phyloP scores from a whole-genome alignment of 306 rosid species.

The Glycine tomentella region DNA sequence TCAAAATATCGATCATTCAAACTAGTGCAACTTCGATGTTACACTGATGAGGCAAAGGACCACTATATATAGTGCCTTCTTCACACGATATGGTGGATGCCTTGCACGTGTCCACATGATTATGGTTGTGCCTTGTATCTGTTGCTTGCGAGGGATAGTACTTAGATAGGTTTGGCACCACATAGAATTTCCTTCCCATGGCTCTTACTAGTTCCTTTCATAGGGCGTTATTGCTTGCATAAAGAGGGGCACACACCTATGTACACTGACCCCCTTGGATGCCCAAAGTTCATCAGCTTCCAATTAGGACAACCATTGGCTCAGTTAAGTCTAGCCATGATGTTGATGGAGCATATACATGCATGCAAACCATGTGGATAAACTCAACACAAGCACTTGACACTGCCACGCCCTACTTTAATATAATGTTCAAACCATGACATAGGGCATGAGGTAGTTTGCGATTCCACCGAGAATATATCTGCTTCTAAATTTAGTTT shows the following conservation, averaged over 20 bases:
- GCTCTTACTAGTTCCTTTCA: slow-evolving; percentile 43
- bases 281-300: slow-evolving; percentile 49
- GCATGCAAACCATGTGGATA: slow-evolving; percentile 28
- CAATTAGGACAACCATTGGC: slow-evolving; percentile 49
- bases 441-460: not conserved
- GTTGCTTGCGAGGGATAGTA: slow-evolving; percentile 3
- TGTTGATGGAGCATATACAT: slow-evolving; percentile 36
- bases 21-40: too few species aligned
- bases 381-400: slow-evolving; percentile 6
- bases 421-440: not conserved
- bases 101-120: slow-evolving; percentile 39
- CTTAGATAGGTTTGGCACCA: slow-evolving; percentile 37
- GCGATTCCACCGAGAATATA: not conserved
- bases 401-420: not conserved
- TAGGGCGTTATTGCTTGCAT: slow-evolving; percentile 48
- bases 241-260: slow-evolving; percentile 60
- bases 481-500: not conserved
- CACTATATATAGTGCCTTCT: not conserved
- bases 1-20: too few species aligned
- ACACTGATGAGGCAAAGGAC: not conserved
- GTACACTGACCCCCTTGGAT: slow-evolving; percentile 45
- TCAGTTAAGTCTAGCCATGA: slow-evolving; percentile 27
- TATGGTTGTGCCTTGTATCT: slow-evolving; percentile 18
- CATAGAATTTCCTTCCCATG: slow-evolving; percentile 34
- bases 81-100: slow-evolving; percentile 15